Evolutionary conservation across 257 asterid genomes (phyloP), one percentile per base, ranked within the genome.

Genomic region (Schizonepeta tenuifolia): DNA sequence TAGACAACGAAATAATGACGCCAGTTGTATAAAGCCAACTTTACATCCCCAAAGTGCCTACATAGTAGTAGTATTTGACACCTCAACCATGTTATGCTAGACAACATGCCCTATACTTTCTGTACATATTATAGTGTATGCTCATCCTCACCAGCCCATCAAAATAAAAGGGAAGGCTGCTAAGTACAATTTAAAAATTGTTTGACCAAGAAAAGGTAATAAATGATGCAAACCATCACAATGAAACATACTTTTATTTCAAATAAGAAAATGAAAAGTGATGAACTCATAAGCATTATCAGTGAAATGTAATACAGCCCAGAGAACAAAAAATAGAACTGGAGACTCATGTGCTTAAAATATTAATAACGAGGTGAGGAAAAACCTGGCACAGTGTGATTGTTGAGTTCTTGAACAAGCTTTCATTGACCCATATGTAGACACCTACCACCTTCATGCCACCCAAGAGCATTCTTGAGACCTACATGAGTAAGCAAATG

Each of bases 381-480:
- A 78, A 67, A 70, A 95, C 98, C 99, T 95, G 99, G 84, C 97
- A 92, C 58, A 92, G 79, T 12, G 81, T 72, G 53, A 84, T 35
- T 21, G 94, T 82, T 72, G 99, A 90, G 82, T 85, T 92, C 88
- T 90, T 92, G 86, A 92, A 92, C 64, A 88, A 72, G 89, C 84
- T 85, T 72, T 95, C 98, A 46, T 67, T 90, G 77, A 82, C 88
- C 93, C 96, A 90, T 62, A 90, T 73, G 78, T 95, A 95, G 78
- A 88, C 83, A 75, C 99, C 99, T 72, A 95, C 79, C 70, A 95
- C 99, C 78, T 86, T 84, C 81, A 90, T 70, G 67, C 99, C 99
- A 78, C 98, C 99, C 82, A 89, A 74, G 20, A 95, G 85, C 96
- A 95, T 95, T 83, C 94, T 85, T 72, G 97, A 88, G 65, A 95